These are phyloP conservation scores for Patellifolia procumbens DNA, from an alignment of 179 eudicot genomes.

Conservation along the genomic window DNA sequence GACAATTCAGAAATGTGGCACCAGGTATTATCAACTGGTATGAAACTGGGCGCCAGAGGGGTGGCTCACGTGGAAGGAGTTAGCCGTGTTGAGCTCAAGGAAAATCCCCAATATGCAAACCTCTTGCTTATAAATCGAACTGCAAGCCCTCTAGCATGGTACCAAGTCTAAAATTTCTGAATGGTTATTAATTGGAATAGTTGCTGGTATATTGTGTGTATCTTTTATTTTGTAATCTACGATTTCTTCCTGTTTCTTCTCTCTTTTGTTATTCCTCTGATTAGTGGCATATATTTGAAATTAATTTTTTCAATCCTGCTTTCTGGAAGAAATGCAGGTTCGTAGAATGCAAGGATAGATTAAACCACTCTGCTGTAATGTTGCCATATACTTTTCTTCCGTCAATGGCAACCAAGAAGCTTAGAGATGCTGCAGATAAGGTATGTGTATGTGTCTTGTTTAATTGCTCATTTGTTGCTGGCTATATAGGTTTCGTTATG, in stretches of 20 bases:
- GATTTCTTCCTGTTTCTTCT: background rate
- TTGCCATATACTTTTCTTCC: conserved; percentile 89
- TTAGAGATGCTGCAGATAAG: conserved; percentile 76
- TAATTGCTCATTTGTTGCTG: conserved; percentile 2
- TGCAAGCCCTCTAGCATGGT: conserved; percentile 91
- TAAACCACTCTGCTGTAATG: conserved; percentile 62
- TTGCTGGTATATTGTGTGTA: background rate
- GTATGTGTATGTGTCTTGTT: conserved; percentile 35
- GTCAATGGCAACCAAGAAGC: conserved; percentile 86
- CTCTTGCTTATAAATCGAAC: conserved; percentile 82
- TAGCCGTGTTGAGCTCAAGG: conserved; percentile 59
- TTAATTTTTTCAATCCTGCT: conserved; percentile 18
- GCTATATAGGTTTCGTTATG: conserved; percentile 4
- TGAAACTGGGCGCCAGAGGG: conserved; percentile 83
- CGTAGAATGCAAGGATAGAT: conserved; percentile 93
- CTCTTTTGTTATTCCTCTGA: background rate
- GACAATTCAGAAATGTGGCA: conserved; percentile 83
- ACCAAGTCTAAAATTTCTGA: conserved; percentile 19
- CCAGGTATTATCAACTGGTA: conserved; percentile 69
- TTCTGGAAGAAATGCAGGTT: conserved; percentile 58
- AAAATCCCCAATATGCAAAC: conserved; percentile 54
- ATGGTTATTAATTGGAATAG: background rate
- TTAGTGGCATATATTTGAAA: background rate
- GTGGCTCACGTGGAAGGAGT: conserved; percentile 73
- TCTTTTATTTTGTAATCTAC: background rate